Evolutionary conservation across 1,139 yeast genomes (phyloP), one percentile per base, ranked within the genome.

Genomic region (Taphrina deformans): DNA sequence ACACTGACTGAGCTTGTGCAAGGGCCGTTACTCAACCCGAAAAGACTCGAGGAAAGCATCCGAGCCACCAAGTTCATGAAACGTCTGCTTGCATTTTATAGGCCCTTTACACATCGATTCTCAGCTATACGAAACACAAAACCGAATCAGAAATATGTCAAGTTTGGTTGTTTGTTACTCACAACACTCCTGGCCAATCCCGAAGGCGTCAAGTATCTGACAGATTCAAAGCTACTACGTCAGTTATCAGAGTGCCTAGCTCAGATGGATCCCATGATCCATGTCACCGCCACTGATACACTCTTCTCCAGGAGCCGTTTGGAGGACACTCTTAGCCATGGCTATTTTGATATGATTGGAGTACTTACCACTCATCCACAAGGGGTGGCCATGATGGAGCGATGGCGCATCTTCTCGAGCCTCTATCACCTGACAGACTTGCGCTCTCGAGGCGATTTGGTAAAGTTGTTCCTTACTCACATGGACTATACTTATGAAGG

Each of bases 71-170:
- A 91, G 72, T 90, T 93, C 71, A 81, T 92, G 75, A 92, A 93
- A 72, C 78, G 97, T 65, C 75, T 93, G 35, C 76, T 92, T 72
- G 88, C 96, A 2, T 95, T 93, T 73, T 93, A 86, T 73, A 80
- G 98, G 59, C 99, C 99, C 0, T 88, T 92, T 76, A 91, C 93
- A 74, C 86, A 86, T 72, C 78, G 97, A 66, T 93, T 90, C 74
- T 87, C 96, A 10, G 83, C 83, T 18, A 79, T 84, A 33, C 79
- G 80, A 50, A 78, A 80, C 66, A 79, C 85, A 40, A 79, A 83
- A 64, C 80, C 81, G 66, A 79, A 84, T 69, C 79, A 81, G 55
- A 79, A 81, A 68, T 89, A 87, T 69, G 82, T 88, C 29, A 82
- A 79, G 61, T 85, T 87, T 7, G 97, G 97, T 0, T 83, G 90